Evolutionary conservation across 371 early-diverging fungal genomes (phyloP).

Genomic region (Circinella umbellata): DNA sequence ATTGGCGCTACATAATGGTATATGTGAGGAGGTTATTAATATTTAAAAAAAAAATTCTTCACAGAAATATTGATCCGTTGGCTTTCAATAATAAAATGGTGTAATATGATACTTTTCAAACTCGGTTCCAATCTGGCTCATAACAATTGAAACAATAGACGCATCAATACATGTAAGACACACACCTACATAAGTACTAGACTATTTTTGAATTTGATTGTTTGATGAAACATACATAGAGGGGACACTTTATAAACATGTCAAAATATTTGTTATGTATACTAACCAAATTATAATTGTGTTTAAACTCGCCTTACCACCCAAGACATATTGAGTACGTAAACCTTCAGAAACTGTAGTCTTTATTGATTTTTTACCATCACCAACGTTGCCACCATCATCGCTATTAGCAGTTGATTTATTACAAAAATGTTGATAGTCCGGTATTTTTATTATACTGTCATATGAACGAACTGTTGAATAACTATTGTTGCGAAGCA

Average conservation of each 20-base stretch:
- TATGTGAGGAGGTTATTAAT: background rate
- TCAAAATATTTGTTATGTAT: background rate
- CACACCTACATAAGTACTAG: slow-evolving; percentile 1
- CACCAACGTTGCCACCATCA: background rate
- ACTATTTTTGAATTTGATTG: background rate
- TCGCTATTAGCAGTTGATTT: background rate
- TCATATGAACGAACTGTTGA: background rate
- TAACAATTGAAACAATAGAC: slow-evolving; percentile 2
- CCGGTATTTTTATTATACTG: background rate
- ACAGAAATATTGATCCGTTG: too few relatives aligned
- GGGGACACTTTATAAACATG: background rate
- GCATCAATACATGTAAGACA: slow-evolving; percentile 6
- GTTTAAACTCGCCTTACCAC: slow-evolving; percentile 1
- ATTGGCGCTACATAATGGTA: background rate
- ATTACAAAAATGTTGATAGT: background rate
- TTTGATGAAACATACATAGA: background rate
- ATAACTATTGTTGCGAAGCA: background rate
- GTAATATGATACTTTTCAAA: background rate
- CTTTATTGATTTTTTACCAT: background rate
- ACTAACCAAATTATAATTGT: slow-evolving; percentile 2
- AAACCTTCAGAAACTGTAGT: background rate
- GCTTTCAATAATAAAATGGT: too few relatives aligned
- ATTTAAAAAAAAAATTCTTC: too few relatives aligned
- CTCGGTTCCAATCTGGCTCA: slow-evolving; percentile 6
- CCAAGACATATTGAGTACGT: slow-evolving; percentile 1